Base-by-base conservation (phyloP, 163 green algal genomes). In the Volvox carteri region DNA sequence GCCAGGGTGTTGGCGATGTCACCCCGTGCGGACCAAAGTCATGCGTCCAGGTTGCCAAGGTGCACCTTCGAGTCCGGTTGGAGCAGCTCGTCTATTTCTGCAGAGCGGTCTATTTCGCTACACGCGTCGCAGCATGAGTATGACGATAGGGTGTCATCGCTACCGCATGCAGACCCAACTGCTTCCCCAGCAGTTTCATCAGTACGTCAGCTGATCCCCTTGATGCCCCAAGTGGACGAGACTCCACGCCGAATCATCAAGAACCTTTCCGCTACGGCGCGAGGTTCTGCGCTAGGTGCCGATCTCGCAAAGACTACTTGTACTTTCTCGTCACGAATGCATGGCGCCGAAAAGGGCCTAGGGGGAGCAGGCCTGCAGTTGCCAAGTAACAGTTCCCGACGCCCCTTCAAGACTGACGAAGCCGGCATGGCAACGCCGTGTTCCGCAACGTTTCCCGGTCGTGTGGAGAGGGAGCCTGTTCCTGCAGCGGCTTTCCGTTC, bases 171-270 rank as follows among this genome's bases (percentile, higher is more conserved):
- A 33, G 33, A 44, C 18, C 12, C 35, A 19, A 75, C 30, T 6
- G 21, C 65, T 33, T 75, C 70, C 25, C 70, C 70, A 7, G 18
- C 37, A 8, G 70, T 30, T 30, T 78, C 70, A 56, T 78, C 70
- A 30, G 39, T 21, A 56, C 70, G 70, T 3, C 70, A 78, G 21
- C 8, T 56, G 37, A n/a, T 52, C 16, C 46, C 65, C 28, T 19
- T 79, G 41, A 9, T 79, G 23, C 2, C 46, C 18, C 23, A 39
- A 21, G 7, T 67, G 21, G 80, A 87, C 46, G 80, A 87, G 46
- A 88, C 83, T 33, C 83, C 83, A 1, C 68, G 83, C 19, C 83
- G 83, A 37, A 88, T 58, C 50, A 88, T 88, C 83, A 74, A 74
- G 35, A 52, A 50, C 50, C 83, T 88, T 23, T 88, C 68, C 33